Base-by-base conservation (phyloP, 305 asterid species). In the Fraxinus baroniana region DNA sequence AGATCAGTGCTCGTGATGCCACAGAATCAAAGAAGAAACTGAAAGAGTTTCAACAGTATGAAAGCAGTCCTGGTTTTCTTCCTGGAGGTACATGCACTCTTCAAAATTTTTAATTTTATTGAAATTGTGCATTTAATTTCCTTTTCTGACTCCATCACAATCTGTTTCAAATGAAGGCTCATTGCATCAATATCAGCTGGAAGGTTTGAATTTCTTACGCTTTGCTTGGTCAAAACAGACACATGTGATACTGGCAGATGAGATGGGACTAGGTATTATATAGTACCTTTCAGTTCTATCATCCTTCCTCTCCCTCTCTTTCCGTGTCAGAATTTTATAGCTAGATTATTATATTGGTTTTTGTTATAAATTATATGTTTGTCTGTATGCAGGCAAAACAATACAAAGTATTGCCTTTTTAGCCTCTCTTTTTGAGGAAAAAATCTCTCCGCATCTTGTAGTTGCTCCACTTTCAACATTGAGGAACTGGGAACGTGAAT, bases 201-300 rank as follows among this genome's bases (percentile, higher is more conserved):
- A 94, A 91, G 99, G 98, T 84, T 90, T 96, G 91, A 96, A 96
- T 86, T 96, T 94, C 91, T 85, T 96, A 84, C 97, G 98, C 20
- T 94, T 89, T 91, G 85, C 98, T 80, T 94, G 98, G 99, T 90
- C 94, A 79, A 96, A 96, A 87, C 95, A 91, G 81, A 96, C 98
- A 7, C 98, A 96, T 82, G 98, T 96, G 76, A 94, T 96, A 88
- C 98, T 96, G 86, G 99, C 99, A n/a, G 99, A 96, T 89, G 99
- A 96, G 90, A 96, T 96, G 98, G 99, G 98, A 76, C 97, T 96
- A 84, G 99, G 99, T 96, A 90, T 79, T 81, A 46, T 81, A 71
- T 60, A 71, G 44, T 84, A 44, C 80, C 83, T 83, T 74, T 81
- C 62, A 74, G 37, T 15, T 76, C 60, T 18, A 84, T 15, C 10